Percentiles rank a stretch among this genome's conserved stretches.
phyloP scores from a whole-genome alignment of 495 filamentous ascomycete genomes.

The Xylona heveae region DNA sequence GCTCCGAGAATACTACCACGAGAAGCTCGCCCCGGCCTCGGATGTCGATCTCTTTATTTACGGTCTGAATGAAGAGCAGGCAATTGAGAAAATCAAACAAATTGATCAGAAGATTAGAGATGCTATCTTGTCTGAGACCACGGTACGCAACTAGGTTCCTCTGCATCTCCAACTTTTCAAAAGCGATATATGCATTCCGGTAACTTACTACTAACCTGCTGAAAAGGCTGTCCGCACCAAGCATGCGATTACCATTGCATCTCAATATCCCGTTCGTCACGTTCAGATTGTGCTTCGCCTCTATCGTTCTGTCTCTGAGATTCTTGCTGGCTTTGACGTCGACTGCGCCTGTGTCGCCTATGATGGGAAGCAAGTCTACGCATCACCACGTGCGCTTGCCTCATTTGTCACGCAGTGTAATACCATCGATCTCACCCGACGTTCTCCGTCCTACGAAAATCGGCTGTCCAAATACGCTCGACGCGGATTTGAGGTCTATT shows the following conservation, averaged over 20 bases:
- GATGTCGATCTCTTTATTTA: constrained; percentile 76
- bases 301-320: constrained; percentile 61
- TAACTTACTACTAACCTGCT: neutral
- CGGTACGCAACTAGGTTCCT: no score
- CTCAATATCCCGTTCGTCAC: constrained; percentile 63
- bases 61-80: constrained; percentile 47
- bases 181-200: constrained; percentile 2
- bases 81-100: constrained; percentile 58
- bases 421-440: constrained; percentile 52
- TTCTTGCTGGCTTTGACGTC: constrained; percentile 70
- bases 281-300: constrained; percentile 67
- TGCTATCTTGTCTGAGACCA: constrained; percentile 53
- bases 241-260: constrained; percentile 65
- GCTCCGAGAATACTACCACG: constrained; percentile 55
- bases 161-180: no score
- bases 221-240: constrained; percentile 44
- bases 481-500: constrained; percentile 65
- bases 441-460: constrained; percentile 71
- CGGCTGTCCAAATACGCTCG: constrained; percentile 75
- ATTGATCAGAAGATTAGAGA: constrained; percentile 52
- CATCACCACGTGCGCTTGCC: constrained; percentile 46
- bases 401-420: constrained; percentile 64
- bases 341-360: constrained; percentile 65
- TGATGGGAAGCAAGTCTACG: constrained; percentile 54
- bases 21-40: constrained; percentile 56